Conservation (phyloP, 352 stramenopile genomes). For the Phytophthora chlamydospora region DNA sequence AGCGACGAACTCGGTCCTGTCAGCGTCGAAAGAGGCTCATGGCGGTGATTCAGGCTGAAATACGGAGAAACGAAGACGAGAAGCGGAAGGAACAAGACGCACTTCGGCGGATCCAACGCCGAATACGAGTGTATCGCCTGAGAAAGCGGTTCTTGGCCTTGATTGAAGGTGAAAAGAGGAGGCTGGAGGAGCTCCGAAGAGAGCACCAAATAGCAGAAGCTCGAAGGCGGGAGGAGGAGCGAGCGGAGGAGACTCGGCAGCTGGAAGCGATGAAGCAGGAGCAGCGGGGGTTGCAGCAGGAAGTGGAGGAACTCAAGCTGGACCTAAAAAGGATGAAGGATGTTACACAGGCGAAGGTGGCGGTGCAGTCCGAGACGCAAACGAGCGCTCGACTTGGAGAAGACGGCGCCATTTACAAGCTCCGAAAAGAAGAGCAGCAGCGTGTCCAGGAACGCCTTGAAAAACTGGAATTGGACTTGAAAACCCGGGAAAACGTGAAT, state of each 20-base stretch:
- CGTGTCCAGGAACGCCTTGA: slow-evolving; percentile 21
- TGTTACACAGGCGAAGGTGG: slow-evolving; percentile 7
- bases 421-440: slow-evolving; percentile 25
- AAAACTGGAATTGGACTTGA: slow-evolving; percentile 17
- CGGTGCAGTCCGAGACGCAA: slow-evolving; percentile 19
- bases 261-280: slow-evolving; percentile 18
- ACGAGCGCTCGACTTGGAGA: slow-evolving; percentile 15
- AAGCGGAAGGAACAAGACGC: slow-evolving; percentile 15
- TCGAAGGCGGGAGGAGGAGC: slow-evolving; percentile 7
- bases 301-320: slow-evolving; percentile 17
- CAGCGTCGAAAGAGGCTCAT: slow-evolving; percentile 25
- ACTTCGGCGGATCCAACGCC: slow-evolving; percentile 17
- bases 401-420: slow-evolving; percentile 9
- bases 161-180: slow-evolving; percentile 14
- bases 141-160: slow-evolving; percentile 14
- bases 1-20: slow-evolving; percentile 33
- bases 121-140: slow-evolving; percentile 13
- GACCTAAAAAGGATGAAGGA: slow-evolving; percentile 14
- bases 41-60: slow-evolving; percentile 15
- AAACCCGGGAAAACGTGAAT: slow-evolving; percentile 1
- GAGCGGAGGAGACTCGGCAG: slow-evolving; percentile 14
- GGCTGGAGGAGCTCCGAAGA: slow-evolving; percentile 16
- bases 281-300: slow-evolving; percentile 13
- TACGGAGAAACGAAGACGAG: slow-evolving; percentile 8
- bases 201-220: slow-evolving; percentile 24